Base-by-base conservation (phyloP, 306 rosid species). In the Pyrus betulifolia region DNA sequence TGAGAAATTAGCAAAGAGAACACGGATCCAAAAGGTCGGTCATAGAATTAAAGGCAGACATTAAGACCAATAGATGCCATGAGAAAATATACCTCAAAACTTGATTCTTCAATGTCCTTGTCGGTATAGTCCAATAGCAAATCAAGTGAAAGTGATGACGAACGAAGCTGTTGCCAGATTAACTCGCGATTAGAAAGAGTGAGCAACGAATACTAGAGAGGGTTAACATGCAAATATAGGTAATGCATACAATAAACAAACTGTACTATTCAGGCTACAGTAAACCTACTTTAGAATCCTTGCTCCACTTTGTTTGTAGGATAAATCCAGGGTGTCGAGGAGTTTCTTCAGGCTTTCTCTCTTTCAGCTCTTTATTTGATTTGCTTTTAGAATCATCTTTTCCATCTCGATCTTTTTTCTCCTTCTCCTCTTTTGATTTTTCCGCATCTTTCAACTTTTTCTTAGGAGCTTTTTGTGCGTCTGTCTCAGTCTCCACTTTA, bases 321-420 rank as follows among this genome's bases (percentile, higher is more conserved):
- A 96, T 86, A 54, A 91, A 87, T 71, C 99, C 99, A 40, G 97
- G 88, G 87, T 91, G 97, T 57, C 98, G 92, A 76, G 98, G 99
- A 87, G 90, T 90, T 81, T 96, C 99, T 78, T 92, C 99, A 75
- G 87, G 73, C 86, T 87, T 95, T 73, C 76, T 90, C 83, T 92
- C 99, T 81, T 92, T 92, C 73, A 78, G 67, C 71, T 90, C 96
- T 75, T 83, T 95, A 83, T 72, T 86, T 74, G 88, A 77, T 86
- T 91, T 92, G 88, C 82, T 81, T 85, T 84, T 90, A 72, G 87
- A 79, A 58, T 84, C 96, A 70, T 85, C 93, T 72, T 88, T 92
- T 12, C 82, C 89, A 76, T 78, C 85, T 54, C 69, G 89, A 33
- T 80, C 93, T 67, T 84, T 87, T 60, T 81, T 84, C 72, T 75